A percentile compares a stretch with the other conserved stretches of the same genome.
These are phyloP conservation scores for Baeospora myosura DNA, from an alignment of 1,284 basidiomycete species.

Conservation along the genomic window DNA sequence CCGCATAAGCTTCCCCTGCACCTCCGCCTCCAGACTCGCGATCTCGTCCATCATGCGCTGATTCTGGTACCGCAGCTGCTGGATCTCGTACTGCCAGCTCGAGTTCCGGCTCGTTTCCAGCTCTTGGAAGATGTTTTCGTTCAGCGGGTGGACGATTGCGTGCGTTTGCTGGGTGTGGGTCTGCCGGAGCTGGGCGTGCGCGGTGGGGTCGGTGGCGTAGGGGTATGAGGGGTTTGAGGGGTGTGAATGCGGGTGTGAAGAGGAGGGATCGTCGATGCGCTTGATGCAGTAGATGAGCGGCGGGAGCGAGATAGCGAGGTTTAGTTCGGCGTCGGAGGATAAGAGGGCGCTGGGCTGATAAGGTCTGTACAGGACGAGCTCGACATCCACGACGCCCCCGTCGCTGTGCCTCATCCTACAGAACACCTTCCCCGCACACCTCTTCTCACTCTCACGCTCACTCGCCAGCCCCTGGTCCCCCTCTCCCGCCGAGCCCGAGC, in stretches of 20 bases:
- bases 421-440: constrained; percentile 16
- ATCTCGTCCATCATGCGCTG: constrained; percentile 68
- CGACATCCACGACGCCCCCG: constrained; percentile 23
- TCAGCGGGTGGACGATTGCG: constrained; percentile 23
- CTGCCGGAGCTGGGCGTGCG: too few species aligned
- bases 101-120: constrained; percentile 58
- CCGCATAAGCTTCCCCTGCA: too few species aligned
- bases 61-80: constrained; percentile 76
- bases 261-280: constrained; percentile 18
- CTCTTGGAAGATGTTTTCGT: constrained; percentile 64
- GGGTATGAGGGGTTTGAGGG: constrained; percentile 10
- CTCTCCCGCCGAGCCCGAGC: constrained; percentile 16
- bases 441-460: too few species aligned
- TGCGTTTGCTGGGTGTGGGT: background rate
- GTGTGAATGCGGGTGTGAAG: constrained; percentile 7
- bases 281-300: constrained; percentile 30
- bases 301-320: constrained; percentile 25
- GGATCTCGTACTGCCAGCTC: constrained; percentile 90
- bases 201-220: constrained; percentile 5
- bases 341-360: constrained; percentile 29
- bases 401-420: constrained; percentile 27
- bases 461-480: constrained; percentile 18
- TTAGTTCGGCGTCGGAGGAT: constrained; percentile 13
- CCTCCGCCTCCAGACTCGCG: constrained; percentile 39
- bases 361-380: constrained; percentile 33